Base-by-base conservation (phyloP, 2,329 filamentous ascomycete genomes). In the Aspergillus ibericus region DNA sequence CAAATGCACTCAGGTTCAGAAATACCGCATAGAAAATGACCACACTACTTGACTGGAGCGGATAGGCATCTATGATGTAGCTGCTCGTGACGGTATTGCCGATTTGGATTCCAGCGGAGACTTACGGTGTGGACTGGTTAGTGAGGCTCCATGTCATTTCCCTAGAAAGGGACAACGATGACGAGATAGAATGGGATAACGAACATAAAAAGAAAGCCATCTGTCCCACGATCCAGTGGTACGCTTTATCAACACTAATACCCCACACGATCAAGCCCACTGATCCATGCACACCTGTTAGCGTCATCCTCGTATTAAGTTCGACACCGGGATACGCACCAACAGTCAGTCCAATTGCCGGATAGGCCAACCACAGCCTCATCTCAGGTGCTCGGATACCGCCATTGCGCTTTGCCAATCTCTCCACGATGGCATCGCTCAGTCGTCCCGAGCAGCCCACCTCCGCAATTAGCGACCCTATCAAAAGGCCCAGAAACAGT, bases 151-250 rank as follows among this genome's bases (percentile, higher is more conserved):
- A 32, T 32, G 12, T 10, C 7, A 32, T 32, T 9, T 10, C 29
- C 9, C 9, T 1, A 8, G 2, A 8, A 9, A 32, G 29, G 9
- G n/a, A 35, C 29, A 20, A 13, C 13, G 2, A 29, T 3, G 9
- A 10, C 15, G 9, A 10, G 15, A 34, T 29, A 42, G 5, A 36
- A 27, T 22, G 12, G 18, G 7, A n/a, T 3, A 48, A 15, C 77
- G 71, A 71, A 82, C 80, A 83, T 1, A 85, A 66, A 60, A 83
- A 82, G 60, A 86, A 81, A 0, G 81, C 82, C 3, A 84, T 70
- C 59, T 86, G 82, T 1, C 82, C 83, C 0, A 84, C 79, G 35
- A 84, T 82, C 82, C 82, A 85, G 68, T 85, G 83, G 64, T 81
- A 84, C 0, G 67, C 67, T 40, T 73, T 75, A 58, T 85, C 82